These are phyloP conservation scores for Ophiostoma montium DNA, from an alignment of 2,329 filamentous ascomycete genomes.

Conservation along the genomic window DNA sequence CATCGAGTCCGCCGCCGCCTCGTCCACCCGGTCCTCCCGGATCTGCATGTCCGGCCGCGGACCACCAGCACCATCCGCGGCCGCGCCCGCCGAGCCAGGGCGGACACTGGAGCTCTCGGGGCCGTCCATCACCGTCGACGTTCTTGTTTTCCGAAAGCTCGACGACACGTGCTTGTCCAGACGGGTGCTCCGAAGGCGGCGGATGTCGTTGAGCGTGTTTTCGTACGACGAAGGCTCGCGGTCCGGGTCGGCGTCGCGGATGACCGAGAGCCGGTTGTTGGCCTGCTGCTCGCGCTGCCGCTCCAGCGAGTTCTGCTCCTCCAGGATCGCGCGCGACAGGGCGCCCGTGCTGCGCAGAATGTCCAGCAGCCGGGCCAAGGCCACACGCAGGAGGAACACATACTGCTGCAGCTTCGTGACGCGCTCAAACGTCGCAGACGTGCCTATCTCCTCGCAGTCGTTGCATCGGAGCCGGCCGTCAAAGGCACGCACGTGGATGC, in stretches of 20 bases:
- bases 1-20: slow-evolving; percentile 62
- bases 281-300: slow-evolving; percentile 31
- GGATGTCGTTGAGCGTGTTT: slow-evolving; percentile 90
- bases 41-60: slow-evolving; percentile 52
- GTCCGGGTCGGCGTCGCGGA: slow-evolving; percentile 43
- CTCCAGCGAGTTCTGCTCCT: background rate
- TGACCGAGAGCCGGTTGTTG: slow-evolving; percentile 36
- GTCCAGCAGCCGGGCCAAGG: slow-evolving; percentile 74
- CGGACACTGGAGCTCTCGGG: slow-evolving; percentile 54
- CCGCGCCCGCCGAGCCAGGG: slow-evolving; percentile 60
- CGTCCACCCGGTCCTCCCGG: slow-evolving; percentile 61
- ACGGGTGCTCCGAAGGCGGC: slow-evolving; percentile 77
- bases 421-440: slow-evolving; percentile 43
- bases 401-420: slow-evolving; percentile 88
- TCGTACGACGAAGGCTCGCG: slow-evolving; percentile 68
- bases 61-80: slow-evolving; percentile 33
- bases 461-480: slow-evolving; percentile 59
- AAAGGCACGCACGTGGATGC: slow-evolving; percentile 55
- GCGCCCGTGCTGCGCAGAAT: slow-evolving; percentile 75
- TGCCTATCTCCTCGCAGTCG: slow-evolving; percentile 42
- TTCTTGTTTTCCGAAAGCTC: slow-evolving; percentile 78
- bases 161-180: slow-evolving; percentile 91
- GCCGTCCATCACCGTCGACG: slow-evolving; percentile 84
- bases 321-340: slow-evolving; percentile 56
- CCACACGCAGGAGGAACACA: slow-evolving; percentile 81